Evolutionary conservation across 257 asterid species (phyloP), one percentile per base, ranked within the genome.

Genomic region (Solanum sitiens): DNA sequence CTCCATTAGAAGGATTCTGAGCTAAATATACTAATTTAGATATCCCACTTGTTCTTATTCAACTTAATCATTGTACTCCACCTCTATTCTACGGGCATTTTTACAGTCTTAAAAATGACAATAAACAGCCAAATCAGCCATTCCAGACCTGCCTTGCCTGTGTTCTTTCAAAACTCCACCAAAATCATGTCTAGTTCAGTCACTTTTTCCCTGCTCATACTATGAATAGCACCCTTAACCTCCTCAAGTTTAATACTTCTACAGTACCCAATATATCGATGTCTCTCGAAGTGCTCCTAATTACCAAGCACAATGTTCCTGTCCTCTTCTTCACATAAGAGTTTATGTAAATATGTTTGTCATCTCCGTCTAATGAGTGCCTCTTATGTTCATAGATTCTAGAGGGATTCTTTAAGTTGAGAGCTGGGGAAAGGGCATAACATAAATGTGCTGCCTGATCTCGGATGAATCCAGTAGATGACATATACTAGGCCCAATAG

Each of bases 391-490:
- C 40, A 79, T 25, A 27, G 63, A 77, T 13, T 44, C 63, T 14
- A 44, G 84, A 77, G 65, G 65, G 63, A 44, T 77, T 77, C 39
- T 25, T 77, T 42, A 77, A 42, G 21, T 76, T 42, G 84, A 77
- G 84, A 42, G 39, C 84, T 42, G 63, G 63, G 37, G 56, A 42
- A 76, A 42, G 39, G 37, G 61, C 63, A 42, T 44, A 77, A 42
- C 63, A 13, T 27, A 27, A 27, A 27, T 27, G 30, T 27, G 30
- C 1, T 27, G 30, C 30, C 30, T 27, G 30, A 27, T 27, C 30
- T 27, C 30, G 30, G 30, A 27, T 27, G 30, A 89, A 89, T 87
- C 90, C 89, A 37, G 40, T 82, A 84, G 92, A 82, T 32, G 70
- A 32, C 32, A 47, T 50, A 30, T 20, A 18, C 45, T 82, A 50